Base-by-base conservation (phyloP, 441 rosid species). In the Adansonia madagascariensis region DNA sequence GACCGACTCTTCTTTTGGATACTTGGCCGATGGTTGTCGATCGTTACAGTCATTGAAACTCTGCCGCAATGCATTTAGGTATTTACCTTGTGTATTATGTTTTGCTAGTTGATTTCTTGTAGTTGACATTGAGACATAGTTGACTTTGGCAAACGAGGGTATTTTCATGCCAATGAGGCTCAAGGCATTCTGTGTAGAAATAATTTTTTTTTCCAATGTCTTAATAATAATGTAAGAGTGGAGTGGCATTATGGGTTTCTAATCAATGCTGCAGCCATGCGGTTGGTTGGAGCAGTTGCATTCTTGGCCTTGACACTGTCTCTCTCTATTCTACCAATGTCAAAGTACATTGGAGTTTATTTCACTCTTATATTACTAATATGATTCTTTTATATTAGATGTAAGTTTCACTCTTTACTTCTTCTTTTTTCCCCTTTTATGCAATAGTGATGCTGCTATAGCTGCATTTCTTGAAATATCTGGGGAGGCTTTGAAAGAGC, bases 391-490 rank as follows among this genome's bases (percentile, higher is more conserved):
- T 14, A 24, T 53, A 71, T 74, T 50, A 47, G 39, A 43, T 68
- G 46, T 24, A 59, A 27, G 46, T 1, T 59, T 61, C 67, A 74
- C 14, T 27, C n/a, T 53, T 77, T 69, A 59, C 76, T 20, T 2
- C 27, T 35, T 63, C 4, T 75, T 18, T 5, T 24, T 17, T 59
- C 3, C 50, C 9, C 15, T 57, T 18, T 18, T 66, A 67, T 71
- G 68, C 62, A 74, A 35, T 80, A 94, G 98, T 78, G 98, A 96
- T 83, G 98, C 94, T 85, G 98, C 91, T 77, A 78, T 92, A 65
- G 98, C 96, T 84, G 98, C 98, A 75, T 94, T 89, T 82, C 41
- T 94, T 83, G 98, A 94, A 86, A 81, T 89, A 0, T 86, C 95
- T 57, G 95, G 97, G 69, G 84, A 88, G 86, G 59, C 65, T 69